Evolutionary conservation across 805 yeast species (phyloP).

Genomic region (Metschnikowia borealis): DNA sequence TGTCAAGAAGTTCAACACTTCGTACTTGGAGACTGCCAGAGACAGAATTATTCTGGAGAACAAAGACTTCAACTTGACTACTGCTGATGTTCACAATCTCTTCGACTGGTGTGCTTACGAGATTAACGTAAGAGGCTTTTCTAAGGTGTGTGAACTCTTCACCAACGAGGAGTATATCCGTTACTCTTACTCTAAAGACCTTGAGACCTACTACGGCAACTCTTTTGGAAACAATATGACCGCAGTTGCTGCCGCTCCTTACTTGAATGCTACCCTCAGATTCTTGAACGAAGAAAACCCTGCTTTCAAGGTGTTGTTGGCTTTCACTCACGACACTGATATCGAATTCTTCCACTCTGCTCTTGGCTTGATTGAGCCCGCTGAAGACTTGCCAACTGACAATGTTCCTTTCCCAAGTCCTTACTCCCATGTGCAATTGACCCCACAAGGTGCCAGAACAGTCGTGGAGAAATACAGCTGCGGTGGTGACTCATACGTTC

Average conservation of each 20-base stretch:
- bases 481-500: slow-evolving; percentile 28
- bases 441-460: slow-evolving; percentile 41
- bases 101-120: slow-evolving; percentile 73
- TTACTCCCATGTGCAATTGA: slow-evolving; percentile 39
- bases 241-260: slow-evolving; percentile 56
- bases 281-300: slow-evolving; percentile 42
- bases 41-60: slow-evolving; percentile 53
- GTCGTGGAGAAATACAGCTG: slow-evolving; percentile 36
- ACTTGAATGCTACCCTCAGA: slow-evolving; percentile 47
- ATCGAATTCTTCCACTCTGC: slow-evolving; percentile 60
- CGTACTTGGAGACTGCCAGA: slow-evolving; percentile 51
- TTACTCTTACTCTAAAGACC: slow-evolving; percentile 57
- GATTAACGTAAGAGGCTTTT: slow-evolving; percentile 61
- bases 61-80: slow-evolving; percentile 49
- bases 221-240: slow-evolving; percentile 63
- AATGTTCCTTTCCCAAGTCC: slow-evolving; percentile 45
- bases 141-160: slow-evolving; percentile 64
- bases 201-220: slow-evolving; percentile 54
- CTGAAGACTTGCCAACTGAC: slow-evolving; percentile 41
- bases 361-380: slow-evolving; percentile 51
- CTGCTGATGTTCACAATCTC: slow-evolving; percentile 48
- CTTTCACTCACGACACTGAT: slow-evolving; percentile 74
- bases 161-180: slow-evolving; percentile 64
- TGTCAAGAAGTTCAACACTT: slow-evolving; percentile 27
- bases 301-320: slow-evolving; percentile 55